Base-by-base conservation (phyloP, 2,329 filamentous ascomycete species). In the Aspergillus viridinutans region DNA sequence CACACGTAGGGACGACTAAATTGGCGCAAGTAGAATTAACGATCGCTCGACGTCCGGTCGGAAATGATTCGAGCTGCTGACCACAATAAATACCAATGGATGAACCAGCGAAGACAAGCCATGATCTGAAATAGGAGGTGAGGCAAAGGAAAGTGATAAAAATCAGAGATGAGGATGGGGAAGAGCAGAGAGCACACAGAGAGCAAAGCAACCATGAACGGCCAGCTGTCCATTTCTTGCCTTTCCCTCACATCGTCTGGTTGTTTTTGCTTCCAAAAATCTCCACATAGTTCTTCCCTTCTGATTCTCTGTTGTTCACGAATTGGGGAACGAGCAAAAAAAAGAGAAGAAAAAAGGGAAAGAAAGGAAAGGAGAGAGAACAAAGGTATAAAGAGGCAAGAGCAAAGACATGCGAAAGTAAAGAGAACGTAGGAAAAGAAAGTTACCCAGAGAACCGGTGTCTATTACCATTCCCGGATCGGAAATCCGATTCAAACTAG, bases 31-130 rank as follows among this genome's bases (percentile, higher is more conserved):
- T 54, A 48, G 53, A 53, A 56, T 55, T 61, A 64, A 61, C 57
- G 59, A 57, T 63, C 58, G 62, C 59, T 63, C 64, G 65, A 64
- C 60, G 62, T 64, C 59, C 59, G 67, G 64, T 65, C 67, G 67
- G 61, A 40, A 50, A 58, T 55, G 56, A 61, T 62, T 64, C 61
- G 62, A 63, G 67, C 64, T 65, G 65, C 66, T 67, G 63, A 64
- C 57, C 63, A 66, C 49, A 52, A 67, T 68, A 61, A 68, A 68
- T 64, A 67, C 59, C 64, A 66, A 61, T 53, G 57, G 61, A 52
- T 17, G 43, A 47, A 14, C 12, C 26, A 47, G 23, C 21, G 23
- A 26, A 25, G 12, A 23, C 43, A 47, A 47, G 25, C 23, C 43
- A 47, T 14, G 21, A 47, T 12, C 21, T 47, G 56, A 58, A 48